A percentile compares a stretch with the other conserved stretches of the same genome.
phyloP scores from a whole-genome alignment of 2,329 filamentous ascomycete genomes.

The Colletotrichum agaves region DNA sequence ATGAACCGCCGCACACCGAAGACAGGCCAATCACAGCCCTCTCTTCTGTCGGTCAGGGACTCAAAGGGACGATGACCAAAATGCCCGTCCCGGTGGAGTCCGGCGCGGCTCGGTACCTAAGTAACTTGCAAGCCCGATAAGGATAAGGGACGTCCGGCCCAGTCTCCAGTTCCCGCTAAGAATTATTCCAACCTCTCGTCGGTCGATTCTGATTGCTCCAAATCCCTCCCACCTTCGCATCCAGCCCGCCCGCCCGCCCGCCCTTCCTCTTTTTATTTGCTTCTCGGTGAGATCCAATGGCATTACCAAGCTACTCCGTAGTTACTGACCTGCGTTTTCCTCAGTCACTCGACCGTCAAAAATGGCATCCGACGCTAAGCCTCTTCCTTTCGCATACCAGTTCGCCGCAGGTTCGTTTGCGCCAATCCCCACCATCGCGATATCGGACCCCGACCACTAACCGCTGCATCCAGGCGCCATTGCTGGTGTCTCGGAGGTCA shows the following conservation, averaged over 20 bases:
- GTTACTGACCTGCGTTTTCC: neutral
- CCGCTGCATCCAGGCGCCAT: slow-evolving; percentile 74
- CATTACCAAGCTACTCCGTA: neutral
- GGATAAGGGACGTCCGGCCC: slow-evolving; percentile 29
- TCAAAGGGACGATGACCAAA: slow-evolving; percentile 5
- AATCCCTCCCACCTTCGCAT: slow-evolving; percentile 16
- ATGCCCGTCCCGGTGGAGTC: slow-evolving; percentile 21
- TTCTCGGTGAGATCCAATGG: slow-evolving; percentile 27
- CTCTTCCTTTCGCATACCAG: slow-evolving; percentile 92
- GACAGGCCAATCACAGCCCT: slow-evolving; percentile 7
- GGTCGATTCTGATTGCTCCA: slow-evolving; percentile 33
- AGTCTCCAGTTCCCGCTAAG: slow-evolving; percentile 31
- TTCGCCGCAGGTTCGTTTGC: slow-evolving; percentile 82
- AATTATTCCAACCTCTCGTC: slow-evolving; percentile 1
- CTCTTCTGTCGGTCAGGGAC: slow-evolving; percentile 1
- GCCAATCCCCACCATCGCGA: slow-evolving; percentile 38
- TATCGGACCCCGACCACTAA: slow-evolving; percentile 43
- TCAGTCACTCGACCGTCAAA: slow-evolving; percentile 43
- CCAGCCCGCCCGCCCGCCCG: slow-evolving; percentile 14
- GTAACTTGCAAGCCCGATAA: slow-evolving; percentile 28
- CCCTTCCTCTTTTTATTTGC: neutral
- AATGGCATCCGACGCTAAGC: slow-evolving; percentile 73
- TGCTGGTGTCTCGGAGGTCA: slow-evolving; percentile 96
- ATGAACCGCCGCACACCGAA: slow-evolving; percentile 5
- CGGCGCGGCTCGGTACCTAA: slow-evolving; percentile 27